These are phyloP conservation scores for Clonostachys solani DNA, from an alignment of 2,329 filamentous ascomycete species.

Conservation along the genomic window DNA sequence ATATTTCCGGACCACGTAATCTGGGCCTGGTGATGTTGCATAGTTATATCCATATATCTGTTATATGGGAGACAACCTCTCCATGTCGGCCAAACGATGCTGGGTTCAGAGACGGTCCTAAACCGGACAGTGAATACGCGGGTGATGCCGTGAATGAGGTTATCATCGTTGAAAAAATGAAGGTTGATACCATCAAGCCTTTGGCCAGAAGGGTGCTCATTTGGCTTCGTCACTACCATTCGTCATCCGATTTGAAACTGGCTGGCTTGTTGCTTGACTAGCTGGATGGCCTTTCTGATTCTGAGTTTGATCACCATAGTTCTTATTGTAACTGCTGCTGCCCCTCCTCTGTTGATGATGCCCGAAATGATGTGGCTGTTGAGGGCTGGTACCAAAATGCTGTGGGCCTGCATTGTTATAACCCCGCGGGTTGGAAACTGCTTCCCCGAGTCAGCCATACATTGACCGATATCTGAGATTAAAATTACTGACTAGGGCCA, in stretches of 20 bases:
- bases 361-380: slow-evolving; percentile 60
- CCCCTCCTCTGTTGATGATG: slow-evolving; percentile 53
- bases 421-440: slow-evolving; percentile 57
- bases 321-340: slow-evolving; percentile 50
- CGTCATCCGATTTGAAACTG: slow-evolving; percentile 5
- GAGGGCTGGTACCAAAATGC: slow-evolving; percentile 63
- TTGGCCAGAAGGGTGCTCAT: slow-evolving; percentile 15
- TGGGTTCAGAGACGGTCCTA: background rate
- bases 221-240: slow-evolving; percentile 41
- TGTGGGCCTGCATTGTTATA: slow-evolving; percentile 56
- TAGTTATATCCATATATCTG: too few relatives aligned
- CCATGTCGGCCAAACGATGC: too few relatives aligned
- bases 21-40: too few relatives aligned
- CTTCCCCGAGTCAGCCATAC: slow-evolving; percentile 29
- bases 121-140: background rate
- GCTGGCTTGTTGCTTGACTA: slow-evolving; percentile 18
- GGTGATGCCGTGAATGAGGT: background rate
- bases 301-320: slow-evolving; percentile 38
- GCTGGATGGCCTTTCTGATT: slow-evolving; percentile 32
- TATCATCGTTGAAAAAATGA: background rate
- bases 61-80: too few relatives aligned
- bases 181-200: background rate
- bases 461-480: slow-evolving; percentile 6
- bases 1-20: too few relatives aligned
- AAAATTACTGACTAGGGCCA: slow-evolving; percentile 63